These are phyloP conservation scores for Cladophialophora chaetospira DNA, from an alignment of 2,329 filamentous ascomycete species.

Conservation along the genomic window DNA sequence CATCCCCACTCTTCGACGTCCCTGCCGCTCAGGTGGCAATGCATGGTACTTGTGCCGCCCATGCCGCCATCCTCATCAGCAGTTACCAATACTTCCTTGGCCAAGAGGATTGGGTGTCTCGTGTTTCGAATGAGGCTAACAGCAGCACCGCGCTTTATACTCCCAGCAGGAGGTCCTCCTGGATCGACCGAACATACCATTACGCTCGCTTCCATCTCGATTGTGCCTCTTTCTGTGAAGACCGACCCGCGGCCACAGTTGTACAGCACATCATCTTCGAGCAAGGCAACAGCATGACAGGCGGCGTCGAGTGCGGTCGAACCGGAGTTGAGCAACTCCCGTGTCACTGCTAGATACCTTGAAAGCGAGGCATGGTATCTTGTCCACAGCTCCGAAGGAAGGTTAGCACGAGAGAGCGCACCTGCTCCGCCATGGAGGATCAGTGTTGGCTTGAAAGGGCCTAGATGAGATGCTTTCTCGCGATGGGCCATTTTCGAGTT, in stretches of 20 bases:
- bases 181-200: slow-evolving; percentile 66
- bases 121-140: slow-evolving; percentile 72
- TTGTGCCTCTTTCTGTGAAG: slow-evolving; percentile 78
- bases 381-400: slow-evolving; percentile 60
- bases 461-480: slow-evolving; percentile 15
- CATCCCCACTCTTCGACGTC: slow-evolving; percentile 70
- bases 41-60: slow-evolving; percentile 44
- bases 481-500: neutral
- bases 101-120: slow-evolving; percentile 78
- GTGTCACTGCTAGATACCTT: slow-evolving; percentile 57
- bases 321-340: slow-evolving; percentile 41
- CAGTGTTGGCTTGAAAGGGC: slow-evolving; percentile 55
- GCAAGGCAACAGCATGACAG: slow-evolving; percentile 70
- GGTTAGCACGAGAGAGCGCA: slow-evolving; percentile 63
- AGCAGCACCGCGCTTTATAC: slow-evolving; percentile 73
- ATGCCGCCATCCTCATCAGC: slow-evolving; percentile 56
- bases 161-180: slow-evolving; percentile 18
- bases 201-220: slow-evolving; percentile 82
- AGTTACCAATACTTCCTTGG: slow-evolving; percentile 69
- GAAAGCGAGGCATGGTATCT: slow-evolving; percentile 64
- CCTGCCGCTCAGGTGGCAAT: slow-evolving; percentile 68
- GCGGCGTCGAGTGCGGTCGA: slow-evolving; percentile 69
- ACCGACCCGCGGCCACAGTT: slow-evolving; percentile 83
- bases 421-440: slow-evolving; percentile 76
- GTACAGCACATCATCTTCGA: slow-evolving; percentile 81